These are phyloP conservation scores for Sindora glabra DNA, from an alignment of 306 rosid species.

Conservation along the genomic window DNA sequence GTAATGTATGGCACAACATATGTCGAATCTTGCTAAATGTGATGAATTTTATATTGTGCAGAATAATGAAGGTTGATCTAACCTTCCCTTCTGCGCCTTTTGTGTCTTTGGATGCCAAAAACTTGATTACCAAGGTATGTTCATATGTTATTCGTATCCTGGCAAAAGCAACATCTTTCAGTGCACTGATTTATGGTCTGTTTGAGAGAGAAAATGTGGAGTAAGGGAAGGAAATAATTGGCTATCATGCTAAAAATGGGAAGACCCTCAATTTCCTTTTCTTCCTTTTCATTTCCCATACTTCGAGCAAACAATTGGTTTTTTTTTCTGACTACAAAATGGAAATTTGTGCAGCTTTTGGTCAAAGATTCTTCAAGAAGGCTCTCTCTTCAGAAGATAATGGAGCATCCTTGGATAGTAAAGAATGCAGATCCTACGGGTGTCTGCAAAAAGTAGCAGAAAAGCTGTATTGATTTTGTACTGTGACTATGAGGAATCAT, in stretches of 20 bases:
- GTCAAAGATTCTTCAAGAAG: constrained; percentile 72
- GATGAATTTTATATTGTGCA: constrained; percentile 20
- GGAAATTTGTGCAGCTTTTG: constrained; percentile 49
- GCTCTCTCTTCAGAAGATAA: constrained; percentile 69
- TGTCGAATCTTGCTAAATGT: neutral
- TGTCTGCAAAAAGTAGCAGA: constrained; percentile 33
- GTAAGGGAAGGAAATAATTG: no score
- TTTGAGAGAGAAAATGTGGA: no score
- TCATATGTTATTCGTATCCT: neutral
- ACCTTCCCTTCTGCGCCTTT: constrained; percentile 51
- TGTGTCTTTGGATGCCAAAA: constrained; percentile 58
- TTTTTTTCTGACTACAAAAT: constrained; percentile 1
- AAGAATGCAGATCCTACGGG: constrained; percentile 59
- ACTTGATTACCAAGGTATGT: constrained; percentile 63
- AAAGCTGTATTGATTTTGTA: neutral
- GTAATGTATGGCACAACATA: neutral
- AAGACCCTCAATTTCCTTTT: no score
- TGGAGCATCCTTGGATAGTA: constrained; percentile 82
- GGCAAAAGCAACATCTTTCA: neutral
- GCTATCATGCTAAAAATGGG: no score
- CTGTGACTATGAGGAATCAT: neutral
- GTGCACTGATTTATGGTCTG: neutral
- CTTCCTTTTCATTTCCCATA: no score
- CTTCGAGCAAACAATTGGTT: no score
- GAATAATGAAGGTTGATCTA: constrained; percentile 64